Conservation (phyloP, 1,139 yeast genomes). For the Eremothecium cymbalariae region DNA sequence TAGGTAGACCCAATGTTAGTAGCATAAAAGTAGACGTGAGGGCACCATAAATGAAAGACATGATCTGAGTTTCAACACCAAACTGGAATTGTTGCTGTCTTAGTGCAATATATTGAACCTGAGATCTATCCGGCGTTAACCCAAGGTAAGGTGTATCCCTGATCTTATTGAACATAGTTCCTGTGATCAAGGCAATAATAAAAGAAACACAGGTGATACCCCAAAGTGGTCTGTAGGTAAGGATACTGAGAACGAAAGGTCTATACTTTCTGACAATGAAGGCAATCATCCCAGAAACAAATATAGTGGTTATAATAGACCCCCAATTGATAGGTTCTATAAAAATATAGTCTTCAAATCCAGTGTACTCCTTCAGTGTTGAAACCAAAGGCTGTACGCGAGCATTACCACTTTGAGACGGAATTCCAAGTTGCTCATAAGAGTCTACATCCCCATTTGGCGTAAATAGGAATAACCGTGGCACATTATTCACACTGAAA, state of each 20-base stretch:
- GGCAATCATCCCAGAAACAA: slow-evolving; percentile 27
- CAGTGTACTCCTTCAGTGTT: slow-evolving; percentile 34
- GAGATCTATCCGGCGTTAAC: slow-evolving; percentile 44
- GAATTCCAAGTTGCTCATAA: slow-evolving; percentile 18
- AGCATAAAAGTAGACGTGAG: slow-evolving; percentile 44
- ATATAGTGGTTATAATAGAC: slow-evolving; percentile 37
- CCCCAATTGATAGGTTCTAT: slow-evolving; percentile 54
- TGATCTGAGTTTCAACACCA: slow-evolving; percentile 75
- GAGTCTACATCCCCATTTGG: slow-evolving; percentile 40
- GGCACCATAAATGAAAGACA: slow-evolving; percentile 55
- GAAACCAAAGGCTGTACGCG: slow-evolving; percentile 20
- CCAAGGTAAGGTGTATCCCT: slow-evolving; percentile 67
- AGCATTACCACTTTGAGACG: slow-evolving; percentile 17
- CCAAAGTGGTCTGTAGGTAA: slow-evolving; percentile 51
- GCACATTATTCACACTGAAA: slow-evolving; percentile 63
- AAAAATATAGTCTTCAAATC: slow-evolving; percentile 38
- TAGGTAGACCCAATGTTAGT: slow-evolving; percentile 44
- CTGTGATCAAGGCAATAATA: slow-evolving; percentile 69
- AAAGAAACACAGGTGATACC: slow-evolving; percentile 48
- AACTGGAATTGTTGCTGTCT: slow-evolving; percentile 67
- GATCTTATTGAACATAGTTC: slow-evolving; percentile 89
- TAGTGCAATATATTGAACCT: slow-evolving; percentile 50
- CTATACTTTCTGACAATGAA: slow-evolving; percentile 29
- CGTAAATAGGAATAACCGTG: slow-evolving; percentile 59
- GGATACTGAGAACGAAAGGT: slow-evolving; percentile 28